Conservation (phyloP, 495 filamentous ascomycete genomes). For the Astrocystis sublimbata region DNA sequence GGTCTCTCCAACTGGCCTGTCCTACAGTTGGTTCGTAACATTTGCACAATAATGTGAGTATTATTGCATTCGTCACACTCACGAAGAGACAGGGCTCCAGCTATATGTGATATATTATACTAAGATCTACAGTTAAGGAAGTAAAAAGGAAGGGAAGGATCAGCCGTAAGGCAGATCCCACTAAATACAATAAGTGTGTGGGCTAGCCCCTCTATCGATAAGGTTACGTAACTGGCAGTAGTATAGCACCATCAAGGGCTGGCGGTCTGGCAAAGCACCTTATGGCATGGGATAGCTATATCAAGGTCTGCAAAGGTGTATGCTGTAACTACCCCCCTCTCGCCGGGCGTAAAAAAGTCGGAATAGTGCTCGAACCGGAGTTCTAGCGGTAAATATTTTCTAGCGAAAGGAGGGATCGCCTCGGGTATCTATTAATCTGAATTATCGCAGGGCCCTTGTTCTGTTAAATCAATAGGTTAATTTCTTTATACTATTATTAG, state of each 20-base stretch:
- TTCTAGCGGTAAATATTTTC: background rate
- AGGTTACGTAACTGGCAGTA: background rate
- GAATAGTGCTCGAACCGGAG: background rate
- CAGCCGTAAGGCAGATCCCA: no score
- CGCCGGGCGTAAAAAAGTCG: background rate
- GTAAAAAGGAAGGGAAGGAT: no score
- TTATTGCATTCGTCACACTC: no score
- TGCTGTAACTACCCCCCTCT: conserved; percentile 3
- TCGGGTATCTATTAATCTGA: background rate
- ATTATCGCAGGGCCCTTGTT: background rate
- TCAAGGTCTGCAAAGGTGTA: background rate
- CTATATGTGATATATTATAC: background rate
- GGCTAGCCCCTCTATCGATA: background rate
- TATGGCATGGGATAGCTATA: no score
- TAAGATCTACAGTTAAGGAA: background rate
- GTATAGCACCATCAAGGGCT: background rate
- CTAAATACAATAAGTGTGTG: no score
- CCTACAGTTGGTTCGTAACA: no score
- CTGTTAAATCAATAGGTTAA: background rate
- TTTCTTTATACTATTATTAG: background rate
- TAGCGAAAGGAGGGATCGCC: background rate
- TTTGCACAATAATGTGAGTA: no score
- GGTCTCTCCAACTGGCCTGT: no score
- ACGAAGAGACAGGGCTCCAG: background rate
- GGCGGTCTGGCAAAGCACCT: background rate